Percentiles rank a stretch among this genome's conserved stretches.
These are phyloP conservation scores for Sugiyamaella japonica DNA, from an alignment of 1,139 yeast species.

Conservation along the genomic window DNA sequence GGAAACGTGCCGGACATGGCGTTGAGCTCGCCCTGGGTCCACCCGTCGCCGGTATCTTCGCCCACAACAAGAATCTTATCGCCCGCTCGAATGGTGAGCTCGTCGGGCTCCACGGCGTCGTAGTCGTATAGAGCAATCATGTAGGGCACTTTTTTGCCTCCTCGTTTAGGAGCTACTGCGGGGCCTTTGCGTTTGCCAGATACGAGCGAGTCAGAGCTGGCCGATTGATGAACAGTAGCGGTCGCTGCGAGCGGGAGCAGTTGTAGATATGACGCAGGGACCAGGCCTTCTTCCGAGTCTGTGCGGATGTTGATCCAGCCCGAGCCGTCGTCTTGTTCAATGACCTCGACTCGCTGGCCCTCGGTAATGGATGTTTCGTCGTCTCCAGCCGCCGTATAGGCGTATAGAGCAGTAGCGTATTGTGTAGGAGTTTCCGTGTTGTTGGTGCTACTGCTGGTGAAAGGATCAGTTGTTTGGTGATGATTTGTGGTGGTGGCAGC, in stretches of 20 bases:
- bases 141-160: conserved; percentile 61
- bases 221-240: conserved; percentile 17
- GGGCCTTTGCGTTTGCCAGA: conserved; percentile 57
- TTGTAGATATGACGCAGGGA: conserved; percentile 83
- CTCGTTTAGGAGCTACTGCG: conserved; percentile 79
- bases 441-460: background rate
- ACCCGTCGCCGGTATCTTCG: conserved; percentile 86
- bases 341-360: conserved; percentile 61
- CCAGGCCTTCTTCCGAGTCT: conserved; percentile 64
- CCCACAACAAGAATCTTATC: conserved; percentile 70
- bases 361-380: conserved; percentile 68
- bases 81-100: conserved; percentile 68
- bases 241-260: conserved; percentile 36
- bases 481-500: conserved; percentile 1
- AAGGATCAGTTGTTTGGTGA: background rate
- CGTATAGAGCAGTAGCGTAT: conserved; percentile 61
- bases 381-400: conserved; percentile 66
- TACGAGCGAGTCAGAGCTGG: conserved; percentile 22
- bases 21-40: conserved; percentile 90
- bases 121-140: conserved; percentile 80
- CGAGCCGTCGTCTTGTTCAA: conserved; percentile 78
- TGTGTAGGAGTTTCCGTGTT: conserved; percentile 10
- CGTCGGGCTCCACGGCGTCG: conserved; percentile 80
- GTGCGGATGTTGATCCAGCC: conserved; percentile 79
- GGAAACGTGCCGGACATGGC: conserved; percentile 81